Percentiles rank a stretch among this genome's conserved stretches.
phyloP scores from a whole-genome alignment of 352 stramenopile genomes.

The Elongisporangium senticosum region DNA sequence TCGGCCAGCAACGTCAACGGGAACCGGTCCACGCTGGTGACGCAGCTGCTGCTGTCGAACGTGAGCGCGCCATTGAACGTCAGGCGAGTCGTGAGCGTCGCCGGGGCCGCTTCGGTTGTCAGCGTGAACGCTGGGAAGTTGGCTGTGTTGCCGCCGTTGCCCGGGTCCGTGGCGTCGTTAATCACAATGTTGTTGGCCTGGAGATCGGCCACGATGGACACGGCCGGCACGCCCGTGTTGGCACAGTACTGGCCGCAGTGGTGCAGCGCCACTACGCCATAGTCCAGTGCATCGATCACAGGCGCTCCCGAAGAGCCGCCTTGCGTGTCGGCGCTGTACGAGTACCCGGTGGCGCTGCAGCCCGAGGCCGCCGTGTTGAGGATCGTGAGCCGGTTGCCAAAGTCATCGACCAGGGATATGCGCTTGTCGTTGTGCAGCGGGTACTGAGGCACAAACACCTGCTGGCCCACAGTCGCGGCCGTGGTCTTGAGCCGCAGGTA shows the following conservation, averaged over 20 bases:
- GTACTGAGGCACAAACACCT: conserved; percentile 55
- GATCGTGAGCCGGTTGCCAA: conserved; percentile 30
- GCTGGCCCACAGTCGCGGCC: conserved; percentile 19
- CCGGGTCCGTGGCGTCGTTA: not conserved
- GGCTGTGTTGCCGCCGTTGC: conserved; percentile 14
- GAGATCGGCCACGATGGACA: conserved; percentile 39
- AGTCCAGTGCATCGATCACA: conserved; percentile 37
- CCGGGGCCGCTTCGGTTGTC: conserved; percentile 6
- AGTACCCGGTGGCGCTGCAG: conserved; percentile 32
- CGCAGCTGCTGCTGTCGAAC: not conserved
- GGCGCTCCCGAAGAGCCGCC: conserved; percentile 57
- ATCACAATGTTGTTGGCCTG: conserved; percentile 1
- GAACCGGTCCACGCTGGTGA: conserved; percentile 40
- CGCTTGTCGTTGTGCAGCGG: conserved; percentile 43
- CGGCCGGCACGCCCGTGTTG: conserved; percentile 51
- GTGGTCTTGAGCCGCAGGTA: conserved; percentile 44
- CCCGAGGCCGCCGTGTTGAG: conserved; percentile 22
- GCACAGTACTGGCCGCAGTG: conserved; percentile 54
- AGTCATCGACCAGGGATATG: conserved; percentile 46
- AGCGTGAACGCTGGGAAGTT: conserved; percentile 39
- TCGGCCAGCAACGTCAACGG: conserved; percentile 35
- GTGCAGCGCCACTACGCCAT: conserved; percentile 64
- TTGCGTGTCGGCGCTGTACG: conserved; percentile 65
- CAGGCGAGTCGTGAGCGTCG: conserved; percentile 13
- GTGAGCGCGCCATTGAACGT: conserved; percentile 3